These are phyloP conservation scores for Xylaria sp. DNA, from an alignment of 2,329 filamentous ascomycete species.

Conservation along the genomic window DNA sequence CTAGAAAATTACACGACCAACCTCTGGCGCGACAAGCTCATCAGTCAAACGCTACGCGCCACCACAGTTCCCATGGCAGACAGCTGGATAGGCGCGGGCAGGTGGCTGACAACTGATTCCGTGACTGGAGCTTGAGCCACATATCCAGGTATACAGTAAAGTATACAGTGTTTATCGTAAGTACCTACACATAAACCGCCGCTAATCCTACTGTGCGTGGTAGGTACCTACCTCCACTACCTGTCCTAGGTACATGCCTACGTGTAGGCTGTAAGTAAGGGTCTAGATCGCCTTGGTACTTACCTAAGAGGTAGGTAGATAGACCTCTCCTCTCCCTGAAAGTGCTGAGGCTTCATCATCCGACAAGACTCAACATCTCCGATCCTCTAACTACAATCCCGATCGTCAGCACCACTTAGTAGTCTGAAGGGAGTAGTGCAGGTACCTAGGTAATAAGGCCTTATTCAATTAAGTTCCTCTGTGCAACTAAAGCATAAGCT, in stretches of 20 bases:
- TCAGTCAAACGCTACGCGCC: slow-evolving; percentile 8
- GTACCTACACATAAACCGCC: too few species aligned
- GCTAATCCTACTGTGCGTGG: too few species aligned
- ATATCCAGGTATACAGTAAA: neutral
- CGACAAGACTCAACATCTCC: slow-evolving; percentile 28
- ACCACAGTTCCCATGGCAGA: neutral
- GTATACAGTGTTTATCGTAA: too few species aligned
- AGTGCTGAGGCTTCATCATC: slow-evolving; percentile 22
- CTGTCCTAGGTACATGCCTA: too few species aligned
- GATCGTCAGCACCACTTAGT: slow-evolving; percentile 31
- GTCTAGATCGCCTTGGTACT: too few species aligned
- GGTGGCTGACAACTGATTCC: slow-evolving; percentile 14
- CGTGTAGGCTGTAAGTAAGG: too few species aligned
- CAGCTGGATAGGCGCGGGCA: neutral
- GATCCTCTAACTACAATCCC: slow-evolving; percentile 34
- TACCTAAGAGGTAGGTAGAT: neutral
- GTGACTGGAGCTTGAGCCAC: slow-evolving; percentile 25
- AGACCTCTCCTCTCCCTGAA: slow-evolving; percentile 2
- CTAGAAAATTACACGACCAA: slow-evolving; percentile 12
- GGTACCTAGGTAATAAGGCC: neutral
- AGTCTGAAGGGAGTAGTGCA: slow-evolving; percentile 26
- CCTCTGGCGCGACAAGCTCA: slow-evolving; percentile 37
- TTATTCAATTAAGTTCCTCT: neutral
- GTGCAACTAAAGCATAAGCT: neutral
- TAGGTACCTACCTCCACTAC: too few species aligned